Evolutionary conservation across 179 eudicot species (phyloP).

Genomic region (Patellifolia procumbens): DNA sequence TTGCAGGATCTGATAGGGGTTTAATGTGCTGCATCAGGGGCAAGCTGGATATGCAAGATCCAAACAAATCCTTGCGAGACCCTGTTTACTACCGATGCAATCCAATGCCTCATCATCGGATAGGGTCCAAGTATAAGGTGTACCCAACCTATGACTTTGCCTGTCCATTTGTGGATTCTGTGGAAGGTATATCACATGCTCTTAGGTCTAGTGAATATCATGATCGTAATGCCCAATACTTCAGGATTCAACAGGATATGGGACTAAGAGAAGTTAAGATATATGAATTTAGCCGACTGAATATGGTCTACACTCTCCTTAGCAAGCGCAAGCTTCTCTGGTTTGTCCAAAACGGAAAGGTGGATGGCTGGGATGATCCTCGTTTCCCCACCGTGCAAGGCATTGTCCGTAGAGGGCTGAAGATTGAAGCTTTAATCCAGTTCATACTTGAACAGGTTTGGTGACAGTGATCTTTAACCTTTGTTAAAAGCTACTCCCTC

Average conservation of each 20-base stretch:
- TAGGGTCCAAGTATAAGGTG: conserved; percentile 84
- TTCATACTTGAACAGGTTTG: conserved; percentile 94
- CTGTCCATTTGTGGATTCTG: conserved; percentile 93
- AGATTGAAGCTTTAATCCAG: conserved; percentile 86
- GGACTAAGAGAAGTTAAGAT: conserved; percentile 73
- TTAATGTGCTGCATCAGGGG: conserved; percentile 87
- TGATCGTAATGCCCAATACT: conserved; percentile 97
- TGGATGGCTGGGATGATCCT: conserved; percentile 99
- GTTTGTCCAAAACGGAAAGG: conserved; percentile 97
- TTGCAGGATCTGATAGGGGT: conserved; percentile 86
- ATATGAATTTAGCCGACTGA: conserved; percentile 90
- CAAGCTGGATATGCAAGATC: conserved; percentile 95
- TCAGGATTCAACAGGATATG: conserved; percentile 89
- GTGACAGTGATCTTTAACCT: not conserved
- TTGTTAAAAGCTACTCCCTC: not conserved
- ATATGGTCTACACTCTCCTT: conserved; percentile 96
- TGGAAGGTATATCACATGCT: conserved; percentile 95
- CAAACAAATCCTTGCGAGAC: conserved; percentile 86
- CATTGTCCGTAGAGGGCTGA: conserved; percentile 91
- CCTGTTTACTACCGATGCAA: conserved; percentile 97
- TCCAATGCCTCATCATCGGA: conserved; percentile 84
- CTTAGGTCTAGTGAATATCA: conserved; percentile 96
- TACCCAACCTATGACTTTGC: conserved; percentile 99
- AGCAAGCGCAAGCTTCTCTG: conserved; percentile 99
- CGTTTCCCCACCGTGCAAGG: conserved; percentile 99